Percentiles rank a stretch among this genome's conserved stretches.
Evolutionary conservation across 495 filamentous ascomycete species (phyloP).

Genomic region (Achaetomiella virescens): DNA sequence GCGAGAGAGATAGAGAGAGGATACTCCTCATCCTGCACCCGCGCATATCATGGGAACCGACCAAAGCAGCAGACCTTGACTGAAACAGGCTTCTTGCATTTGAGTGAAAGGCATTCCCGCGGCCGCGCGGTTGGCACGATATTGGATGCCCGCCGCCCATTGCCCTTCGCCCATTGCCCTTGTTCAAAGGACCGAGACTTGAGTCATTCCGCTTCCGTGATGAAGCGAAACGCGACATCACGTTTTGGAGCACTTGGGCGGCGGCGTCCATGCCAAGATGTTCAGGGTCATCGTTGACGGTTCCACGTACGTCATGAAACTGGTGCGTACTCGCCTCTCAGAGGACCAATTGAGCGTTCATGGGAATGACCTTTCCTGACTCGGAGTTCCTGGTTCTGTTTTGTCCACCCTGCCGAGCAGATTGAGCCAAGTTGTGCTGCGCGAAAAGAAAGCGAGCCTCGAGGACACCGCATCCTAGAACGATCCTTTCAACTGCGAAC

Average conservation of each 20-base stretch:
- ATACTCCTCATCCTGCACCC: too few relatives aligned
- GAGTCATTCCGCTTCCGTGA: not conserved
- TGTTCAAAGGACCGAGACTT: not conserved
- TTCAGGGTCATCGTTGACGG: not conserved
- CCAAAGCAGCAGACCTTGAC: not conserved
- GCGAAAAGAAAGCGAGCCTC: not conserved
- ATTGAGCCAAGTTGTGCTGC: not conserved
- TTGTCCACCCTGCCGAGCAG: not conserved
- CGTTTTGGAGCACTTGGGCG: not conserved
- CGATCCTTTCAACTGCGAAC: not conserved
- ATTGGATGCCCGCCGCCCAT: not conserved
- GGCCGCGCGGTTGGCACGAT: too few relatives aligned
- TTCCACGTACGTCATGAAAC: not conserved
- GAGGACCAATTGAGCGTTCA: not conserved
- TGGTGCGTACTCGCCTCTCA: not conserved
- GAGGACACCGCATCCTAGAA: not conserved
- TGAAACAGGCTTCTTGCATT: too few relatives aligned
- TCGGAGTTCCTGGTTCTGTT: not conserved
- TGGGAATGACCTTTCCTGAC: not conserved
- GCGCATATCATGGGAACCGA: too few relatives aligned
- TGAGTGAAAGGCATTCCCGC: too few relatives aligned
- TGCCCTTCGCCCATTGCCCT: not conserved
- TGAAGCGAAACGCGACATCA: not conserved
- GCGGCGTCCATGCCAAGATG: not conserved
- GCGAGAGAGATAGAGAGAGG: too few relatives aligned